Conservation (phyloP, 2,329 filamentous ascomycete genomes). For the Trichoderma aggressivum region DNA sequence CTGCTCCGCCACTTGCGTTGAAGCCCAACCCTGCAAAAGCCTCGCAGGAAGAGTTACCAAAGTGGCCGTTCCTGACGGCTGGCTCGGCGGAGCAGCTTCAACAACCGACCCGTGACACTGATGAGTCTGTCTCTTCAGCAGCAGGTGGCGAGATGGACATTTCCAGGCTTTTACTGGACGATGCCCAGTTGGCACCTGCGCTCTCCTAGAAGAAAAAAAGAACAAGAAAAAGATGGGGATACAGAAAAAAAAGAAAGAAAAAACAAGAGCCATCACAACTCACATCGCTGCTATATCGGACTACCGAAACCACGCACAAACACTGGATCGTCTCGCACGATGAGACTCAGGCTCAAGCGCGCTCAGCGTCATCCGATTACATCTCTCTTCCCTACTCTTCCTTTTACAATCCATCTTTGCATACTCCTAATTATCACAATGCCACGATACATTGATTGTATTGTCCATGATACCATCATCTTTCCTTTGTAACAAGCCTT, state of each 20-base stretch:
- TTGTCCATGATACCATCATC: background rate
- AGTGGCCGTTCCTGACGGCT: conserved; percentile 39
- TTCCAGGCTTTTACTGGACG: conserved; percentile 57
- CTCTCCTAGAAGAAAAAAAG: background rate
- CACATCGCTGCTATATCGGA: background rate
- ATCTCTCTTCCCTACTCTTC: background rate
- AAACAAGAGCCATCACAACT: background rate
- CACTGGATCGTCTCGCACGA: background rate
- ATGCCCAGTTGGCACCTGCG: conserved; percentile 33
- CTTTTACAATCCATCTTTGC: background rate
- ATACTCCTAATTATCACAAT: background rate
- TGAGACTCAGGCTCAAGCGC: background rate
- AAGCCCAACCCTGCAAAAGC: conserved; percentile 36
- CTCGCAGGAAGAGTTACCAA: conserved; percentile 47
- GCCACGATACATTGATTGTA: background rate
- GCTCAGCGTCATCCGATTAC: background rate
- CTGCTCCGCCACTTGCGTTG: conserved; percentile 35
- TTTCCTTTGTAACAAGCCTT: background rate
- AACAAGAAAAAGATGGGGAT: background rate
- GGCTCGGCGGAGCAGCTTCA: conserved; percentile 31
- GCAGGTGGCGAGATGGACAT: conserved; percentile 59
- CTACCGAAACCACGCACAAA: background rate
- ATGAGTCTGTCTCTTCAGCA: conserved; percentile 40
- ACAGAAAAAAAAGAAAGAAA: background rate
- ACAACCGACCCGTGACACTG: conserved; percentile 41